Conservation (phyloP, 1,284 basidiomycete species). For the Melampsora americana region DNA sequence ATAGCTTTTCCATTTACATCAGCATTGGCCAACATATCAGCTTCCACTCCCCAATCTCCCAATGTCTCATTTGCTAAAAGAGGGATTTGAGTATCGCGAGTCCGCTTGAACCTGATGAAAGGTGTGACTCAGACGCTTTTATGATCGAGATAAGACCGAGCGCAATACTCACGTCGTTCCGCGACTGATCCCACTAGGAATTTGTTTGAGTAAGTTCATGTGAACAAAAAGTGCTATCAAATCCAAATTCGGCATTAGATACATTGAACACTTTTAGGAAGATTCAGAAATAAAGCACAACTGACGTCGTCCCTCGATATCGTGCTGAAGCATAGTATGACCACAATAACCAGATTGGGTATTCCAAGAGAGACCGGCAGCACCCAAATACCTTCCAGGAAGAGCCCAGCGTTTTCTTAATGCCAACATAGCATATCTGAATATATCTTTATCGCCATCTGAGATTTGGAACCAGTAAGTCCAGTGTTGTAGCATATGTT, state of each 20-base stretch:
- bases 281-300: background rate
- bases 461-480: conserved; percentile 57
- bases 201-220: conserved; percentile 57
- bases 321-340: conserved; percentile 59
- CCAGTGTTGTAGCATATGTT: conserved; percentile 57
- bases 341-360: conserved; percentile 48
- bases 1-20: conserved; percentile 55
- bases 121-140: background rate
- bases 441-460: conserved; percentile 60
- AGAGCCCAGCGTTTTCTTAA: conserved; percentile 59
- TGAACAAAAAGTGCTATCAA: conserved; percentile 54
- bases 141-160: background rate
- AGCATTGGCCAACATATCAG: conserved; percentile 58
- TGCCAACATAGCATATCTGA: conserved; percentile 56
- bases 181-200: conserved; percentile 46
- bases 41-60: conserved; percentile 55
- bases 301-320: conserved; percentile 53
- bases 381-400: conserved; percentile 57
- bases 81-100: conserved; percentile 49
- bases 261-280: background rate
- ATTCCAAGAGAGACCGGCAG: conserved; percentile 54
- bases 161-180: conserved; percentile 12
- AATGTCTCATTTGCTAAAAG: conserved; percentile 50
- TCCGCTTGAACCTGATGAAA: conserved; percentile 48
- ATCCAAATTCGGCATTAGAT: conserved; percentile 48